Evolutionary conservation across 2,329 filamentous ascomycete species (phyloP).

Genomic region (Drechslerella stenobrocha): DNA sequence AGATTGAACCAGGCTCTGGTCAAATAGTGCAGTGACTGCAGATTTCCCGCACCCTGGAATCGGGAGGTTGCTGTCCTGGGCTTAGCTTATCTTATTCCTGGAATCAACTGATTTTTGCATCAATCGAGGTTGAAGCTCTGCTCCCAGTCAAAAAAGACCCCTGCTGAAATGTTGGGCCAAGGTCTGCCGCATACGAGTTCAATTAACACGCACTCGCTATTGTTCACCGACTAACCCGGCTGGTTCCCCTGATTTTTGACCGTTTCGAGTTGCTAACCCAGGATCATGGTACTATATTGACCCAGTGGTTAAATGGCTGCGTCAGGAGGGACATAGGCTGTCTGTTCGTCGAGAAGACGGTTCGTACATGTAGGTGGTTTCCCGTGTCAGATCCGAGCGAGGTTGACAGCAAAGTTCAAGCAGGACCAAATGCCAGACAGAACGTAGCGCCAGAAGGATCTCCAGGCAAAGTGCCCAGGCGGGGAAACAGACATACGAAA

Average conservation of each 20-base stretch:
- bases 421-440: too few relatives aligned
- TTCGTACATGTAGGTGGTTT: too few relatives aligned
- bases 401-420: too few relatives aligned
- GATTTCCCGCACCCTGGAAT: constrained; percentile 47
- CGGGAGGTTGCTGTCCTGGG: constrained; percentile 29
- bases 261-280: constrained; percentile 36
- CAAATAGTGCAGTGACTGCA: constrained; percentile 37
- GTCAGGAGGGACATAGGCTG: too few relatives aligned
- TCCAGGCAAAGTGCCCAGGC: too few relatives aligned
- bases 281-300: constrained; percentile 40
- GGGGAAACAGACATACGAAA: too few relatives aligned
- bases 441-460: too few relatives aligned
- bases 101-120: constrained; percentile 11
- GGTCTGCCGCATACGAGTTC: constrained; percentile 4
- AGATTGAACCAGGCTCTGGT: constrained; percentile 36
- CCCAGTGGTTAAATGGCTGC: constrained; percentile 36
- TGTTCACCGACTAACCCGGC: constrained; percentile 10
- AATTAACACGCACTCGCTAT: constrained; percentile 13
- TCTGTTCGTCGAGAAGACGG: too few relatives aligned
- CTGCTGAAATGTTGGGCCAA: background rate
- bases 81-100: constrained; percentile 38
- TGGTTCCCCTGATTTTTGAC: constrained; percentile 40
- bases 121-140: constrained; percentile 8
- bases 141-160: constrained; percentile 2
- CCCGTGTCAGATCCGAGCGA: too few relatives aligned